These are phyloP conservation scores for Cyclotella baltica DNA, from an alignment of 108 stramenopile species.

Conservation along the genomic window DNA sequence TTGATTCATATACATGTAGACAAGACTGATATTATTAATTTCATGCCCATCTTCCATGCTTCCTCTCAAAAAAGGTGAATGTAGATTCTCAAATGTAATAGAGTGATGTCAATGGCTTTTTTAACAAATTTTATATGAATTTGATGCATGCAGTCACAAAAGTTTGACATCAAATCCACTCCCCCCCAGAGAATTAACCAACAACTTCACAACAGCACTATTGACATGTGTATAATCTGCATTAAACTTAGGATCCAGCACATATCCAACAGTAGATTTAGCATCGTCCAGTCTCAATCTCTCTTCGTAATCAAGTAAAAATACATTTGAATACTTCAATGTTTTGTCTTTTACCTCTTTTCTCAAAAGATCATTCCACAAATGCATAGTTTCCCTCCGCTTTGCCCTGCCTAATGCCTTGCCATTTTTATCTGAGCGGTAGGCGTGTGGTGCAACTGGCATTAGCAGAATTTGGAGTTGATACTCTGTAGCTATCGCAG, in stretches of 20 bases:
- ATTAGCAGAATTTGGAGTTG: slow-evolving; percentile 52
- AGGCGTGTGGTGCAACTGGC: slow-evolving; percentile 66
- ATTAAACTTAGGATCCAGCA: slow-evolving; percentile 55
- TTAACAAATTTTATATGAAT: too few species aligned
- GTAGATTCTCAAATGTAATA: too few species aligned
- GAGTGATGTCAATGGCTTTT: too few species aligned
- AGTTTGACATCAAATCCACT: too few species aligned
- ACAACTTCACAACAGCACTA: slow-evolving; percentile 50
- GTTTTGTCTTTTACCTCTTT: slow-evolving; percentile 18
- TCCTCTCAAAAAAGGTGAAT: too few species aligned
- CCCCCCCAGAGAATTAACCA: too few species aligned
- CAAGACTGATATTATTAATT: too few species aligned
- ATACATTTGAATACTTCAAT: slow-evolving; percentile 21
- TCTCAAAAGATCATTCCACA: slow-evolving; percentile 63
- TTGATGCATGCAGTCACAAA: too few species aligned
- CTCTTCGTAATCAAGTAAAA: slow-evolving; percentile 54
- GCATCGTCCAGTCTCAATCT: slow-evolving; percentile 27
- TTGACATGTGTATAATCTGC: slow-evolving; percentile 74
- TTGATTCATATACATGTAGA: too few species aligned
- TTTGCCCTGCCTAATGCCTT: slow-evolving; percentile 53
- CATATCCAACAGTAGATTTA: slow-evolving; percentile 51
- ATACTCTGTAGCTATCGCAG: slow-evolving; percentile 24
- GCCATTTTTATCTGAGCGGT: slow-evolving; percentile 56
- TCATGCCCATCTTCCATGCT: too few species aligned
- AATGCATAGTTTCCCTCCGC: slow-evolving; percentile 48